Percentiles rank a stretch among this genome's conserved stretches.
Evolutionary conservation across 1,284 basidiomycete species (phyloP).

Genomic region (Cryptococcus jaspeensis): DNA sequence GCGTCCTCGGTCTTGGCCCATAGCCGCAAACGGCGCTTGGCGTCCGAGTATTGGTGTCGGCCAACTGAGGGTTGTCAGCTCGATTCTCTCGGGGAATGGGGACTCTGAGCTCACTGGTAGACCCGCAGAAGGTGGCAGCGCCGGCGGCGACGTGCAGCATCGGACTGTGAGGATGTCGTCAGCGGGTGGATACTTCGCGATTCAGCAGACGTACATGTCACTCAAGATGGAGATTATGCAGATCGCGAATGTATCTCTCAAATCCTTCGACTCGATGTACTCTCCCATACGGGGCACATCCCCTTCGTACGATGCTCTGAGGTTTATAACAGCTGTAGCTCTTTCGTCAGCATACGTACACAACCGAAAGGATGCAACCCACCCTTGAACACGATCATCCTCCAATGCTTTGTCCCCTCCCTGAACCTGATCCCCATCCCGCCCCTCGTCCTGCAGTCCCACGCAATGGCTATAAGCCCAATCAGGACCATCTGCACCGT

Average conservation of each 20-base stretch:
- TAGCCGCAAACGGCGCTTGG: conserved; percentile 30
- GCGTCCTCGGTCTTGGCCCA: conserved; percentile 43
- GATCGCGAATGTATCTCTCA: conserved; percentile 41
- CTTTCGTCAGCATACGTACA: not conserved
- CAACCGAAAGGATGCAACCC: conserved; percentile 1
- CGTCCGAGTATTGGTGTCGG: conserved; percentile 35
- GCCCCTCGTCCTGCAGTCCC: conserved; percentile 43
- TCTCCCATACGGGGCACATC: conserved; percentile 18
- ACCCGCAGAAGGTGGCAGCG: conserved; percentile 33
- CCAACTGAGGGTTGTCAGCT: conserved; percentile 17
- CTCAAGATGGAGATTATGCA: conserved; percentile 41
- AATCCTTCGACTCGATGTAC: conserved; percentile 30
- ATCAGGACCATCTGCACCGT: conserved; percentile 35
- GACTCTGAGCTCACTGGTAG: conserved; percentile 31
- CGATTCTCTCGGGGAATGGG: too few species aligned
- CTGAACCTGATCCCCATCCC: conserved; percentile 43
- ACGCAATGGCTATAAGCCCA: conserved; percentile 39
- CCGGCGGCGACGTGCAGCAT: conserved; percentile 46
- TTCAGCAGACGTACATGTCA: conserved; percentile 31
- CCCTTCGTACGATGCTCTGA: conserved; percentile 36
- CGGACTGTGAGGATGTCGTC: conserved; percentile 18
- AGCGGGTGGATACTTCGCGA: not conserved
- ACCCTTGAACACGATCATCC: conserved; percentile 36
- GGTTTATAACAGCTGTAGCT: conserved; percentile 31
- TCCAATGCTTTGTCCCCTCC: conserved; percentile 42